Base-by-base conservation (phyloP, 495 filamentous ascomycete genomes). In the Aspergillus cristatus region DNA sequence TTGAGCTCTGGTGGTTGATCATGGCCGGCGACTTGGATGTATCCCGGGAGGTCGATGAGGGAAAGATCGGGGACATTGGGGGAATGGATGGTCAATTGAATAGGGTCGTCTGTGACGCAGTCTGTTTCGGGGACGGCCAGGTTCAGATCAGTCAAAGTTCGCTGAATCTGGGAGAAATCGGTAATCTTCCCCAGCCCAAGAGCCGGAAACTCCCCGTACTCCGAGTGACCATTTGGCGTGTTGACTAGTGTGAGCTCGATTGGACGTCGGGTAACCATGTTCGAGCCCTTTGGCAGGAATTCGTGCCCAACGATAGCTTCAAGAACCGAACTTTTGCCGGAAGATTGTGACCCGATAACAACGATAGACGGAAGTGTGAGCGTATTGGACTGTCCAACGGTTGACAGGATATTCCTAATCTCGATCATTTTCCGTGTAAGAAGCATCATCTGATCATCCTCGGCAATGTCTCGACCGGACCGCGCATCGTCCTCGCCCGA, bases 351-450 rank as follows among this genome's bases (percentile, higher is more conserved):
- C 8, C 91, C 91, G 49, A 99, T 96, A 14, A 99, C 91, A 6
- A 99, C 91, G 41, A 99, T 99, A 2, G 91, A 94, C 0, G 91
- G 91, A 28, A 97, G 62, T 3, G 82, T 89, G 28, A 99, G 67
- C 10, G 83, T 74, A 43, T 79, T 82, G 5, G 88, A 89, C 63
- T 99, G 88, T 29, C 91, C 91, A 32, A 99, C 82, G 14, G 80
- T 77, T 51, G 90, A 81, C 6, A 99, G 68, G 28, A 99, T 86
- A 45, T 81, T 87, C 43, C 93, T 69, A 36, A 99, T 97, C 58
- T 99, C 90, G 53, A 99, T 99, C 91, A 99, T 99, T 61, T 94
- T 94, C 64, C 89, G 89, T 0, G 91, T 99, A 57, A 99, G 68
- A 46, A 94, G 68, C 91, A 99, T 99, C 90, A 99, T 99, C 59